phyloP scores from a whole-genome alignment of 768 basidiomycete genomes.

The Macrolepiota dolichaula region DNA sequence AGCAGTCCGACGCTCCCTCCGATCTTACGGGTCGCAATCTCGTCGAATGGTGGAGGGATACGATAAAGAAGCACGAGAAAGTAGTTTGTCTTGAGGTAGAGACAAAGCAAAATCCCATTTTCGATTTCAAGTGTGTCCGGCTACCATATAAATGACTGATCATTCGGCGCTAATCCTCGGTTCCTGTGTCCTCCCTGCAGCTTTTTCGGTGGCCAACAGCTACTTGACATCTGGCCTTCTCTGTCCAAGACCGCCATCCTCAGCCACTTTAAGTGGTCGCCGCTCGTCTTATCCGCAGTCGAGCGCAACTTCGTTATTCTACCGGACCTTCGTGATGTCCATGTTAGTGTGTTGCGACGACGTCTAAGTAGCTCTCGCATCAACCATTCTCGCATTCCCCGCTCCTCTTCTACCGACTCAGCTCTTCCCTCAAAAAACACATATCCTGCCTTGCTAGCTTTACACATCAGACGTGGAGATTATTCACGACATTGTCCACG shows the following conservation, averaged over 20 bases:
- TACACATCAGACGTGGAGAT: conserved; percentile 58
- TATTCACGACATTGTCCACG: conserved; percentile 52
- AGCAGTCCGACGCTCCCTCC: conserved; percentile 30
- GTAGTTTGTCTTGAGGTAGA: conserved; percentile 7
- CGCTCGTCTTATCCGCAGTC: conserved; percentile 46
- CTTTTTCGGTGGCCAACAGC: conserved; percentile 44
- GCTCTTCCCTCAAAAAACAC: conserved; percentile 16
- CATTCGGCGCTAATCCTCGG: neutral
- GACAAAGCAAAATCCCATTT: conserved; percentile 28
- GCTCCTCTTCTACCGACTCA: conserved; percentile 9
- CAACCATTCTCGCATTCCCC: conserved; percentile 14
- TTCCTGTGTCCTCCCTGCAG: conserved; percentile 20
- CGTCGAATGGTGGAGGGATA: conserved; percentile 47
- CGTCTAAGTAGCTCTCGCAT: neutral
- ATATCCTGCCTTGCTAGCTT: conserved; percentile 44
- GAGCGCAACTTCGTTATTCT: conserved; percentile 41
- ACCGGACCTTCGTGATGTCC: conserved; percentile 14
- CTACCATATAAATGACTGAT: neutral
- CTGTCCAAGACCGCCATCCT: conserved; percentile 38
- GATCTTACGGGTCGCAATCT: conserved; percentile 31
- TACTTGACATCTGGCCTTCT: conserved; percentile 28
- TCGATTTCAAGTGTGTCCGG: conserved; percentile 44
- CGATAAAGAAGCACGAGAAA: conserved; percentile 28
- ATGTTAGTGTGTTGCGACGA: neutral
- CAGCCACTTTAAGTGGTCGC: conserved; percentile 49